Percentiles rank a stretch among this genome's conserved stretches.
Evolutionary conservation across 805 yeast genomes (phyloP).

Genomic region (Metschnikowia reukaufii): DNA sequence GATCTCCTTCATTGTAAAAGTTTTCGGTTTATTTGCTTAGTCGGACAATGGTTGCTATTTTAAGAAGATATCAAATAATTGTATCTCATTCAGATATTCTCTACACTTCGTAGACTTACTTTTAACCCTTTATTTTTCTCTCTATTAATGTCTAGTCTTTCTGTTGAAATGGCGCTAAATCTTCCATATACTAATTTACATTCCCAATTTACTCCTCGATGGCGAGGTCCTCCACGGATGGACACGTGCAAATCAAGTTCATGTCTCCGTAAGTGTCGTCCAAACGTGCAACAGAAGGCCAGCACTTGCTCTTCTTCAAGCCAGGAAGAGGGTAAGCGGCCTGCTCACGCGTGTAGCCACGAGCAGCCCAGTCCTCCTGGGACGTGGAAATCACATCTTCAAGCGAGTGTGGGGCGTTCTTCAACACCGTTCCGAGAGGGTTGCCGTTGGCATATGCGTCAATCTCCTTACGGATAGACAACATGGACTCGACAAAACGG

Average conservation of each 20-base stretch:
- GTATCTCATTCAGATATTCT: no score
- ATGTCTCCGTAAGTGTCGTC: constrained; percentile 95
- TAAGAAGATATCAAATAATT: no score
- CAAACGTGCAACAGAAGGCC: constrained; percentile 93
- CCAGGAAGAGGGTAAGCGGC: constrained; percentile 91
- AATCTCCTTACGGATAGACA: constrained; percentile 81
- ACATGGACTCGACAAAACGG: constrained; percentile 84
- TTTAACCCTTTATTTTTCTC: background rate
- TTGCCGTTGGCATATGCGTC: constrained; percentile 66
- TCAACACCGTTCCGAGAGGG: constrained; percentile 66
- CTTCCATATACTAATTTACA: background rate
- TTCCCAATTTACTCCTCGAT: constrained; percentile 10
- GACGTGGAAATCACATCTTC: constrained; percentile 65
- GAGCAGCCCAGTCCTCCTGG: constrained; percentile 68
- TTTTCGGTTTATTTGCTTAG: no score
- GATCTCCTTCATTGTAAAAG: no score
- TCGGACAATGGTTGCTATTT: no score
- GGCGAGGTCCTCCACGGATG: constrained; percentile 75
- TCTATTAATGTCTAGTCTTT: background rate
- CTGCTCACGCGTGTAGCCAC: constrained; percentile 89
- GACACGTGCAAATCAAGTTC: constrained; percentile 92
- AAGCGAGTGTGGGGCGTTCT: constrained; percentile 90
- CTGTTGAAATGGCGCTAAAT: background rate
- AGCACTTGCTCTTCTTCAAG: constrained; percentile 73
- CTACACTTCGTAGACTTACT: no score